Base-by-base conservation (phyloP, 805 yeast genomes). In the Nadsonia fulvescens region DNA sequence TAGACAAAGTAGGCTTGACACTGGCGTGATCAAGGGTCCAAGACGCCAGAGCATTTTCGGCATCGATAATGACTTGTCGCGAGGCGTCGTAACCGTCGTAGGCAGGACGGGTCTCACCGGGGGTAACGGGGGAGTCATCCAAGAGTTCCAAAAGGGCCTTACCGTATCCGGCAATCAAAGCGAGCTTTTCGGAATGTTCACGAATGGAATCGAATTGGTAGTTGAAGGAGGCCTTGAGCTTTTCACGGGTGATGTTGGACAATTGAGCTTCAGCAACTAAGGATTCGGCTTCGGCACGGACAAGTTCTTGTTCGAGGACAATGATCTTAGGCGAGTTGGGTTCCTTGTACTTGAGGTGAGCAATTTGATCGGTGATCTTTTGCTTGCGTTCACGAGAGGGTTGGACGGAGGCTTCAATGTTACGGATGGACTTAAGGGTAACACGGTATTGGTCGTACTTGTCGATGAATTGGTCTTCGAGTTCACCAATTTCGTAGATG, bases 201-300 rank as follows among this genome's bases (percentile, higher is more conserved):
- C 93, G 77, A 39, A 76, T 63, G 32, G 95, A 78, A 53, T 89
- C 96, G 44, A 86, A 86, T 59, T 86, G 94, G 61, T 86, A 83
- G 63, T 77, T 72, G 67, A 78, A 89, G 29, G 95, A 91, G 39
- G 93, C 89, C 74, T 89, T 89, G 52, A 86, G 66, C 64, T 83
- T 83, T 61, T 83, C 95, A 58, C 98, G 78, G 44, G 96, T 86
- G 58, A 89, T 86, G 63, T 86, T 86, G 37, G 94, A 79, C 52
- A 86, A 70, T 64, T 86, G 98, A 33, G 96, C 96, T 64, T 86
- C 98, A 33, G 98, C 98, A 45, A 86, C 98, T 43, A 86, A 70
- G 27, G 94, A 81, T 62, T 89, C 96, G 39, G 96, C 96, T 65
- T 86, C 98, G 27, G 96, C 95, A 58, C 98, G 74, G 40, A 89